Conservation (phyloP, 1,284 basidiomycete species). For the Paramarasmius palmivorus region DNA sequence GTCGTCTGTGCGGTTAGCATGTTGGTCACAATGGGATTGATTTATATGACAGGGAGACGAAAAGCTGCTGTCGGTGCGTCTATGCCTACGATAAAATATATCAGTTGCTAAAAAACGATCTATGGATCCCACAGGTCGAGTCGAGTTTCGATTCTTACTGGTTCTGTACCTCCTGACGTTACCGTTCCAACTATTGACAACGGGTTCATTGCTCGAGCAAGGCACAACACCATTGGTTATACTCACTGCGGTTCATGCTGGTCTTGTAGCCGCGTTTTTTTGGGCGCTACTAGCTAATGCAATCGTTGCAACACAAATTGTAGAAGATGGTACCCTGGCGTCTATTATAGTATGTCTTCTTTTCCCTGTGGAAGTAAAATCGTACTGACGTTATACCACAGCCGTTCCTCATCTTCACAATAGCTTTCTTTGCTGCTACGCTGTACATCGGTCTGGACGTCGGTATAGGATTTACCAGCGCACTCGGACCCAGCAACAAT, state of each 20-base stretch:
- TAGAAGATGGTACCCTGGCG: slow-evolving; percentile 79
- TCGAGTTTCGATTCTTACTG: slow-evolving; percentile 70
- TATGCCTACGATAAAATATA: not conserved
- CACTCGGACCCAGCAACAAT: slow-evolving; percentile 63
- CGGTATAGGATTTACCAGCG: slow-evolving; percentile 59
- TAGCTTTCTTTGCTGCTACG: slow-evolving; percentile 69
- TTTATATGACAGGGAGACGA: slow-evolving; percentile 25
- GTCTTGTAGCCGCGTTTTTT: slow-evolving; percentile 69
- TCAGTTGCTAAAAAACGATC: not conserved
- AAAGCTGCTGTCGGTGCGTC: slow-evolving; percentile 56
- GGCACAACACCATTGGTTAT: slow-evolving; percentile 67
- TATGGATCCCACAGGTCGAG: slow-evolving; percentile 56
- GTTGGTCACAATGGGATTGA: slow-evolving; percentile 40
- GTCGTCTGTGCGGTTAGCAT: slow-evolving; percentile 54
- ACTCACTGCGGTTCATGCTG: slow-evolving; percentile 75
- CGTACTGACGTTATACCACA: slow-evolving; percentile 24
- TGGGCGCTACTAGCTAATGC: slow-evolving; percentile 80
- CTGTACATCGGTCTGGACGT: slow-evolving; percentile 81
- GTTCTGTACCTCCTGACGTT: slow-evolving; percentile 69
- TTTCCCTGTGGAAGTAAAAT: not conserved
- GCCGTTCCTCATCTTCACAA: slow-evolving; percentile 63
- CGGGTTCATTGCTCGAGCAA: slow-evolving; percentile 75
- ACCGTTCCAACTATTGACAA: slow-evolving; percentile 77
- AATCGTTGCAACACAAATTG: slow-evolving; percentile 78
- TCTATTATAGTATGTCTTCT: slow-evolving; percentile 59